A percentile compares a stretch with the other conserved stretches of the same genome.
Conservation (phyloP, 176 grass and related monocot genomes). For the Ananas comosus region DNA sequence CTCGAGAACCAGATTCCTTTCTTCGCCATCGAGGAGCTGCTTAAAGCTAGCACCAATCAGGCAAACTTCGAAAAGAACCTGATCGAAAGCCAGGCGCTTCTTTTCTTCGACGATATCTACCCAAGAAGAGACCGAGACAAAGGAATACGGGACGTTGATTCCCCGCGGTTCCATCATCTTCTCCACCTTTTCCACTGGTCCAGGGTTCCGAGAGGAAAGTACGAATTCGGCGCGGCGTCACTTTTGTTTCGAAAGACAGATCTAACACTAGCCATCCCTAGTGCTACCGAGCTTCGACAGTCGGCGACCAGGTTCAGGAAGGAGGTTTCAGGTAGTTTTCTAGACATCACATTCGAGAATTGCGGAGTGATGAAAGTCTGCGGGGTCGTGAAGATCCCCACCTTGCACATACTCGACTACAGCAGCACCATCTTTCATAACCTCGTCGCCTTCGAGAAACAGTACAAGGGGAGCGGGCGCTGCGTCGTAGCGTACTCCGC, state of each 20-base stretch:
- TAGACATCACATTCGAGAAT: conserved; percentile 30
- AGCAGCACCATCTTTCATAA: conserved; percentile 27
- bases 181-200: conserved; percentile 50
- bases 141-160: not conserved
- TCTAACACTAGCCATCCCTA: conserved; percentile 30
- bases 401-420: conserved; percentile 29
- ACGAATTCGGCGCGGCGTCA: conserved; percentile 23
- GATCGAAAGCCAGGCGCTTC: conserved; percentile 28
- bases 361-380: conserved; percentile 4
- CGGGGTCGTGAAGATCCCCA: conserved; percentile 34
- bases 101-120: conserved; percentile 34
- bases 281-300: conserved; percentile 21
- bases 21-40: conserved; percentile 29
- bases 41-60: not conserved
- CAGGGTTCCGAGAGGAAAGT: conserved; percentile 24
- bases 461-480: conserved; percentile 21
- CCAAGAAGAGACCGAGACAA: not conserved
- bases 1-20: conserved; percentile 57
- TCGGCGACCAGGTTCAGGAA: conserved; percentile 30
- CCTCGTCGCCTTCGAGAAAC: conserved; percentile 39
- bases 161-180: conserved; percentile 24
- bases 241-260: conserved; percentile 17
- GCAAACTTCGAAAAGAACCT: not conserved
- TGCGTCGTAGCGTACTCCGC: conserved; percentile 23
- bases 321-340: not conserved